Base-by-base conservation (phyloP, 441 rosid genomes). In the Croton laevigatus region DNA sequence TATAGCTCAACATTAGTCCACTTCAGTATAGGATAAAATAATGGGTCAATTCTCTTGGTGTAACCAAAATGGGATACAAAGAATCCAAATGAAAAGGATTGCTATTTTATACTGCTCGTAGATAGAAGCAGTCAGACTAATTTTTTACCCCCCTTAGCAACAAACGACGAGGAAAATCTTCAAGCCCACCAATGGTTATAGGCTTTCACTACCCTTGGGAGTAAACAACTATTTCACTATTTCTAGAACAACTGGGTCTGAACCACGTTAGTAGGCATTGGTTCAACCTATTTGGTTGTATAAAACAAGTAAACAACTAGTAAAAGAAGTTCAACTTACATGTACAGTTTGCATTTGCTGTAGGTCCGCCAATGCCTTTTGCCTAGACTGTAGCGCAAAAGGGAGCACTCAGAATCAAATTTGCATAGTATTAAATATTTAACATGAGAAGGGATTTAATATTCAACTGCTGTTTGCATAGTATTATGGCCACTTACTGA, bases 361-460 rank as follows among this genome's bases (percentile, higher is more conserved):
- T 60, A 94, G 83, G 85, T 92, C 98, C 11, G 82, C 69, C 75
- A 87, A 67, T 59, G 99, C 99, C 77, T 92, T 94, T 84, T 90
- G 97, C 87, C 96, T 85, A 65, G 97, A 94, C 99, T 94, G 99
- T 81, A 72, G 72, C 45, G 71, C 62, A 44, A 49, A 42, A 70
- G 76, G 11, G 65, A 55, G 40, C 34, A 20, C 62, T 48, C 62
- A 80, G 66, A 42, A 58, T 72, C 38, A 71, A 17, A 66, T 60
- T 45, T 20, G 62, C 32, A 46, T 32, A 57, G 16, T 17, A 42
- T 10, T 8, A 57, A 37, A 42, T 0, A 20, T 34, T 13, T 62
- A 38, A 42, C 48, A 7, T 22, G 59, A 20, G 13, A 22, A 22
- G 55, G 13, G 53, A 73, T 49, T 51, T 60, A 54, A 55, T 63